Base-by-base conservation (phyloP, 768 basidiomycete genomes). In the Mycena capillaripes region DNA sequence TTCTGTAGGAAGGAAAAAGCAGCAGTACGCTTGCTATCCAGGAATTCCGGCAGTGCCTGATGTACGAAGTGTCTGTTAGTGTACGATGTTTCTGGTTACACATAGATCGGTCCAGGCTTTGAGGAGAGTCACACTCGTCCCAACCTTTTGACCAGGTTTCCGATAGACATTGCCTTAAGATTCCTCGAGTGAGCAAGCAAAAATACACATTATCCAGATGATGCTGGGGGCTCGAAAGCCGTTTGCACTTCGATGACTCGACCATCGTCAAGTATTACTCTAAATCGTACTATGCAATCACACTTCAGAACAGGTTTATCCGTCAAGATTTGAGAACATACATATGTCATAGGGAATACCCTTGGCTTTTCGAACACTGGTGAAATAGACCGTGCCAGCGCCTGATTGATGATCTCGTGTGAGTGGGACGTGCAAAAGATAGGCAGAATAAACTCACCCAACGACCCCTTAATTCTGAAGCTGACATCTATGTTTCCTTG, bases 311-410 rank as follows among this genome's bases (percentile, higher is more conserved):
- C 46, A 27, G 61, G 29, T 32, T 21, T 17, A 21, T 10, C 64
- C 34, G 19, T 44, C 7, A 38, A 32, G 25, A 36, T 29, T 6
- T 50, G 21, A 66, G 59, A 7, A 87, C 92, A 72, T 79, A 95
- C 93, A 77, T 4, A 92, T 90, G 38, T 87, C 90, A 79, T 93
- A 95, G 1, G 88, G 88, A 46, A 87, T 82, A 11, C 93, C 93
- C 77, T 94, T 95, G 19, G 87, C 89, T 82, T 90, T 92, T 50
- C 94, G 87, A 66, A 95, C 92, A 79, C 93, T 95, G 3, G 94
- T 95, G 79, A 95, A 95, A 78, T 95, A 95, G 2, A 95, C 79
- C 21, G 93, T 95, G 8, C 94, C 94, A 23, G 90, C 85, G 25
- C 89, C 93, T 94, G 68, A 8, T 29, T 32, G 11, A 32, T 30